Conservation (phyloP, 1,139 yeast genomes). For the Lipomyces yarrowii region DNA sequence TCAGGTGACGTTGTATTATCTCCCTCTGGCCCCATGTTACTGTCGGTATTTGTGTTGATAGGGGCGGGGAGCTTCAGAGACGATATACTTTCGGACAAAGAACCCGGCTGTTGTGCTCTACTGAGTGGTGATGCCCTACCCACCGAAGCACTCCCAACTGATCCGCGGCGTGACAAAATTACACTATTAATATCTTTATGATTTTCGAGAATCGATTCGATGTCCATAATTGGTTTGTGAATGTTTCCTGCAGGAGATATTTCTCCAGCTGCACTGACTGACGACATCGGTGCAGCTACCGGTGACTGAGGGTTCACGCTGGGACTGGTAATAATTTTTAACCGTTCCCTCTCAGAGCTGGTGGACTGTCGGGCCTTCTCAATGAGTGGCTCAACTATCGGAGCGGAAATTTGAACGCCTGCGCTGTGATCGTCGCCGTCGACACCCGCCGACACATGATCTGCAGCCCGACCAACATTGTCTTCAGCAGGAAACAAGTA, state of each 20-base stretch:
- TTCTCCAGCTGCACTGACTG: constrained; percentile 12
- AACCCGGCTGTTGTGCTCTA: neutral
- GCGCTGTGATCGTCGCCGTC: neutral
- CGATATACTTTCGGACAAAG: constrained; percentile 1
- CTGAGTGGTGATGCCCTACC: neutral
- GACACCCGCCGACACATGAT: neutral
- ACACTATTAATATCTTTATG: constrained; percentile 32
- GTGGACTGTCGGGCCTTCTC: neutral
- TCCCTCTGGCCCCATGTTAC: neutral
- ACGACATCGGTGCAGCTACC: constrained; percentile 17
- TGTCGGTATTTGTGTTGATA: neutral
- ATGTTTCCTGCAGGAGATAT: neutral
- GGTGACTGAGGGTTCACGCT: neutral
- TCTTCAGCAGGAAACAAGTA: constrained; percentile 30
- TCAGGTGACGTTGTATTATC: neutral
- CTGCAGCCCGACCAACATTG: constrained; percentile 1
- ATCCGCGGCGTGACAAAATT: constrained; percentile 11
- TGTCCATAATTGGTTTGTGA: constrained; percentile 19
- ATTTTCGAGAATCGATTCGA: constrained; percentile 21
- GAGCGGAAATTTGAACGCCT: neutral
- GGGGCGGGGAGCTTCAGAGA: neutral
- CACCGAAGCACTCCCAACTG: neutral
- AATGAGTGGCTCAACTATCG: neutral
- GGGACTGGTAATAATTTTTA: neutral
- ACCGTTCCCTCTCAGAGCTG: neutral